A percentile compares a stretch with the other conserved stretches of the same genome.
Conservation (phyloP, 345 rosid genomes). For the Schrenkiella parvula region DNA sequence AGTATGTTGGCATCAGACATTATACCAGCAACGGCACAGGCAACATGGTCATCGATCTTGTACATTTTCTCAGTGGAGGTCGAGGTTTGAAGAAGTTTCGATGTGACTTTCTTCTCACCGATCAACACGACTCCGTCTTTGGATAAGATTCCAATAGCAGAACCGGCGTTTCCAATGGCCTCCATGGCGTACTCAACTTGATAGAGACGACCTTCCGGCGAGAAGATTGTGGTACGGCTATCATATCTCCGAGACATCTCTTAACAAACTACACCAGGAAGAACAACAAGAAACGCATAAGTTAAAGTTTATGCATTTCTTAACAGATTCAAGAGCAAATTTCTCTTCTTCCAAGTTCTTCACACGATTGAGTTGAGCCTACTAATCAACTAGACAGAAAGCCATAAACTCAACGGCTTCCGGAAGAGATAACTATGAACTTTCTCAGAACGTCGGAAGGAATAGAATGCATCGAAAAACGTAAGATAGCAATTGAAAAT, state of each 20-base stretch:
- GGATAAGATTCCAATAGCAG: conserved; percentile 82
- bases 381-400: not conserved
- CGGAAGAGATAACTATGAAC: not conserved
- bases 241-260: conserved; percentile 93
- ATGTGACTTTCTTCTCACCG: conserved; percentile 98
- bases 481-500: not conserved
- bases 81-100: conserved; percentile 90
- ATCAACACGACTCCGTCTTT: conserved; percentile 90
- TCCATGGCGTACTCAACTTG: conserved; percentile 99
- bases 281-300: not conserved
- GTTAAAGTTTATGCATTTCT: not conserved
- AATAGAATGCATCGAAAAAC: no score
- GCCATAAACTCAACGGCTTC: not conserved
- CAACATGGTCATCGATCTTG: conserved; percentile 95
- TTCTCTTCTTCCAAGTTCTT: not conserved
- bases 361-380: not conserved
- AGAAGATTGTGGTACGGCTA: conserved; percentile 98
- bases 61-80: conserved; percentile 94
- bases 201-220: conserved; percentile 98
- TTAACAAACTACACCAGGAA: conserved; percentile 3
- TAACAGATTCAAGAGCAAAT: not conserved
- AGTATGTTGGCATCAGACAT: conserved; percentile 99
- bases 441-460: no score
- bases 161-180: conserved; percentile 96
- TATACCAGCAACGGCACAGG: conserved; percentile 95